phyloP scores from a whole-genome alignment of 495 filamentous ascomycete genomes.

The Aspergillus asperescens region DNA sequence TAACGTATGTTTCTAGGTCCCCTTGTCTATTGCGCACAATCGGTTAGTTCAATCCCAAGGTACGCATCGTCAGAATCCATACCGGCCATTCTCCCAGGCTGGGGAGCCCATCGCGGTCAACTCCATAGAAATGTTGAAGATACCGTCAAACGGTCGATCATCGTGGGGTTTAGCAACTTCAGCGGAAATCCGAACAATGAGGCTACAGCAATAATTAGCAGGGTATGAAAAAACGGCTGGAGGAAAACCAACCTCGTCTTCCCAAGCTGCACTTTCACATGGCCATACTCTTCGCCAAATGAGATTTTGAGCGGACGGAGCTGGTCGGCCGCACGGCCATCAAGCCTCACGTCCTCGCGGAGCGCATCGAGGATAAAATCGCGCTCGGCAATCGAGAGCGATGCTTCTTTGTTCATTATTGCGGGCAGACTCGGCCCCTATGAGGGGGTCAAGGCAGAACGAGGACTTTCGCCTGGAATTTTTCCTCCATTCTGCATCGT shows the following conservation, averaged over 20 bases:
- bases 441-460: constrained; percentile 20
- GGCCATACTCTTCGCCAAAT: constrained; percentile 88
- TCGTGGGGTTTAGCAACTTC: constrained; percentile 77
- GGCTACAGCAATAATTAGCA: constrained; percentile 43
- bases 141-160: constrained; percentile 89
- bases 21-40: constrained; percentile 47
- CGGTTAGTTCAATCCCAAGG: constrained; percentile 17
- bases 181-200: constrained; percentile 79
- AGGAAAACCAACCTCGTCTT: constrained; percentile 67
- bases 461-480: constrained; percentile 21
- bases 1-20: constrained; percentile 75
- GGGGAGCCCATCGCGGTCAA: constrained; percentile 90
- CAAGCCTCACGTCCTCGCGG: constrained; percentile 69
- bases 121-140: constrained; percentile 87
- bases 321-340: constrained; percentile 72
- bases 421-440: constrained; percentile 22
- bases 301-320: constrained; percentile 70
- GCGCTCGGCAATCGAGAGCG: constrained; percentile 73
- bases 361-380: constrained; percentile 72
- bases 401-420: constrained; percentile 83
- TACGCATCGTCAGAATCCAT: constrained; percentile 22
- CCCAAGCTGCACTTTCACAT: constrained; percentile 82
- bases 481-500: constrained; percentile 23
- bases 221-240: background rate
- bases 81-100: constrained; percentile 80